Evolutionary conservation across 805 yeast genomes (phyloP).

Genomic region (Wickerhamiella occidentalis): DNA sequence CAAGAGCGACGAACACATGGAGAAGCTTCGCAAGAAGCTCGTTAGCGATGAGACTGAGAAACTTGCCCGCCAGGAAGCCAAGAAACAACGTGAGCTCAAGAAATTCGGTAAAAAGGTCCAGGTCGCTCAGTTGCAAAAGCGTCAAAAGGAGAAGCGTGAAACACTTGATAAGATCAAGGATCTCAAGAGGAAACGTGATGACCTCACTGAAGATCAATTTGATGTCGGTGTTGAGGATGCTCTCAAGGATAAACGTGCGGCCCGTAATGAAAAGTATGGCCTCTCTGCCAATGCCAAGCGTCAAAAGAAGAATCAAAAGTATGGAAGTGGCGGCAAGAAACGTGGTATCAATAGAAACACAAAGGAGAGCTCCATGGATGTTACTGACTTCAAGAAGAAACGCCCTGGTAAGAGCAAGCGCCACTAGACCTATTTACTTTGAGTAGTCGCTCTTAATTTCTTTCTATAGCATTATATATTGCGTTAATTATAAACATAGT

Average conservation of each 20-base stretch:
- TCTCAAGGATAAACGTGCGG: conserved; percentile 45
- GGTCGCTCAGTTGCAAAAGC: conserved; percentile 80
- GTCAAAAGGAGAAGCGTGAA: conserved; percentile 86
- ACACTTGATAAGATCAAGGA: conserved; percentile 80
- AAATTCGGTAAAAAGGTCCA: conserved; percentile 97
- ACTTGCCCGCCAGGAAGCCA: conserved; percentile 86
- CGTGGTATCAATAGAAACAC: conserved; percentile 62
- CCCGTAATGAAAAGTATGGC: conserved; percentile 26
- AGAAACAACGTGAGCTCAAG: conserved; percentile 86
- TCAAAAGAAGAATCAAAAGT: conserved; percentile 57
- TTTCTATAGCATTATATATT: neutral
- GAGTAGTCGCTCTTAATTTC: neutral
- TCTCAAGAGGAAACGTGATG: conserved; percentile 76
- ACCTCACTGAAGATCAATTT: conserved; percentile 61
- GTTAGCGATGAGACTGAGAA: conserved; percentile 56
- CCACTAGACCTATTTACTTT: neutral
- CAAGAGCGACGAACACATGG: conserved; percentile 97
- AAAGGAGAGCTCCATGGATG: conserved; percentile 56
- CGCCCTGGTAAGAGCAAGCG: conserved; percentile 17
- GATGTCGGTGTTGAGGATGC: conserved; percentile 90
- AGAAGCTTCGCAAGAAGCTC: conserved; percentile 69
- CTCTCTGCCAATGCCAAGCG: conserved; percentile 48
- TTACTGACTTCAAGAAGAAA: conserved; percentile 49
- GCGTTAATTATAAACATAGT: neutral
- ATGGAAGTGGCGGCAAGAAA: conserved; percentile 70